Base-by-base conservation (phyloP, 2,329 filamentous ascomycete genomes). In the Trichoderma sp. region DNA sequence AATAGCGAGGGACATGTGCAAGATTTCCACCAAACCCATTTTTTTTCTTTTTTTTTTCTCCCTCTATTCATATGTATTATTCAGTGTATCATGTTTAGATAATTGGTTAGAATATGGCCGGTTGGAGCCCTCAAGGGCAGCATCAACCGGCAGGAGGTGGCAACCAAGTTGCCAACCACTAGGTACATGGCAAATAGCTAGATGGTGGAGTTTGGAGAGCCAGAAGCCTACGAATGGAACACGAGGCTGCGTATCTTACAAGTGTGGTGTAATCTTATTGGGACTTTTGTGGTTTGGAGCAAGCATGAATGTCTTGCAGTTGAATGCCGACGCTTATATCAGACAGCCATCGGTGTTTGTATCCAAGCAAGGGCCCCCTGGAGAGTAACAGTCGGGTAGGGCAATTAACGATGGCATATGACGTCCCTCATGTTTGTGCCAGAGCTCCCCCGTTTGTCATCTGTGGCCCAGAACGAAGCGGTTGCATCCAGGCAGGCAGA, bases 71-170 rank as follows among this genome's bases (percentile, higher is more conserved):
- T 32, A 32, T 54, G 19, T 42, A 54, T 42, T 56, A 15, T 57
- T 25, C 22, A 54, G 19, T 48, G 64, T 45, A 60, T 45, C 37
- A 45, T 48, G 54, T 63, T 53, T 68, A 68, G 67, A 68, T 34
- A 48, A 22, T 59, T 34, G 34, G 32, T 29, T 53, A 32, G 52
- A 37, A 52, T 25, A 53, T 60, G 56, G 54, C 22, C n/a, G 48
- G 42, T 65, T 56, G 48, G 50, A 25, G 67, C 52, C 56, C 67
- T 59, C 67, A 35, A 56, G 67, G 53, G 67, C 60, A 9, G 48
- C 34, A 29, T 54, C 48, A 61, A 58, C 57, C 10, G 35, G 32
- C 22, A 35, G 52, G 60, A 50, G 19, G 53, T 25, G 66, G 53
- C 19, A 64, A 34, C 15, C 27, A 37, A n/a, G 42, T 48, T 48